A percentile compares a stretch with the other conserved stretches of the same genome.
Conservation (phyloP, 2,329 filamentous ascomycete species). For the Ceratocystis cubensis region DNA sequence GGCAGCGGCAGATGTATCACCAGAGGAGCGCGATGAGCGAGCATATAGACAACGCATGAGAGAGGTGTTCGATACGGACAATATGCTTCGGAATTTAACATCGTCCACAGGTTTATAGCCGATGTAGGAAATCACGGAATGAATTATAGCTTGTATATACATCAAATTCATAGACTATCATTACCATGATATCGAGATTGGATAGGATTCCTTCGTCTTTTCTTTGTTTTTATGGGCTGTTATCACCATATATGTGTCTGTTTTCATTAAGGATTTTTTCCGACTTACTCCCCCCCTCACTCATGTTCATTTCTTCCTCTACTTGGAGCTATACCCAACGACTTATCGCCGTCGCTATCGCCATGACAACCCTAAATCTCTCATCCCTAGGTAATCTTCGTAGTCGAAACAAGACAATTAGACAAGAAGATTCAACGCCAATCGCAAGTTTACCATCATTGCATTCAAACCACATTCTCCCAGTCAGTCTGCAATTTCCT, state of each 20-base stretch:
- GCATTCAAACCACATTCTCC: neutral
- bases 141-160: neutral
- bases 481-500: neutral
- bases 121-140: no score
- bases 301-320: no score
- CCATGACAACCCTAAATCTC: no score
- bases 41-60: slow-evolving; percentile 58
- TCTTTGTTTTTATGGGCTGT: neutral
- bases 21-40: slow-evolving; percentile 39
- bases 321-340: no score
- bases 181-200: neutral
- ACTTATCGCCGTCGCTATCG: no score
- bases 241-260: neutral
- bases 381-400: neutral
- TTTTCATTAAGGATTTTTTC: no score
- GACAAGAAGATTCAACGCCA: neutral
- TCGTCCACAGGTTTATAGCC: slow-evolving; percentile 1
- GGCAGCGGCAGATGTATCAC: slow-evolving; percentile 31
- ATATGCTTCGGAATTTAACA: slow-evolving; percentile 26
- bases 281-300: no score
- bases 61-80: slow-evolving; percentile 60
- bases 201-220: neutral
- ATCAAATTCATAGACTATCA: neutral
- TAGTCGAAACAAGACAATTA: neutral
- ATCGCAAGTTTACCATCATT: neutral